A percentile compares a stretch with the other conserved stretches of the same genome.
These are phyloP conservation scores for Neofusicoccum sp. DNA, from an alignment of 2,329 filamentous ascomycete genomes.

Conservation along the genomic window DNA sequence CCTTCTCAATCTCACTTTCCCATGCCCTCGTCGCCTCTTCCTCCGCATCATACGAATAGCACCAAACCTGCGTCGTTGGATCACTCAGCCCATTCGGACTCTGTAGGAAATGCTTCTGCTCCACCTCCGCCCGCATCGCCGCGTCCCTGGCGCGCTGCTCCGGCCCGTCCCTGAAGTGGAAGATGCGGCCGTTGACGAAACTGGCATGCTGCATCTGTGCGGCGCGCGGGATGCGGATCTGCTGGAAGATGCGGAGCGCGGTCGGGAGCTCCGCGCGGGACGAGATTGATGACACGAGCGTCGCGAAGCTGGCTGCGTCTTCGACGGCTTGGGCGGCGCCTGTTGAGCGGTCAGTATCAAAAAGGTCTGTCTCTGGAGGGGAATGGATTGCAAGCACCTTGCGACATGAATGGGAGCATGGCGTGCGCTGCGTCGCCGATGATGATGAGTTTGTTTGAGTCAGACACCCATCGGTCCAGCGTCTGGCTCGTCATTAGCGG, in stretches of 20 bases:
- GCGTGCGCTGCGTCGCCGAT: constrained; percentile 27
- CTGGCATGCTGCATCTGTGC: constrained; percentile 46
- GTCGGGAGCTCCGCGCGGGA: constrained; percentile 27
- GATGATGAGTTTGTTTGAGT: constrained; percentile 21
- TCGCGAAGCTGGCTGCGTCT: constrained; percentile 63
- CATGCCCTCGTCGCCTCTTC: constrained; percentile 2
- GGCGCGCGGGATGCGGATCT: constrained; percentile 34
- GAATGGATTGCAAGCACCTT: constrained; percentile 28
- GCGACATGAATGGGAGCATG: constrained; percentile 27
- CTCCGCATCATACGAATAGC: constrained; percentile 4
- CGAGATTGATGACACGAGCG: constrained; percentile 30
- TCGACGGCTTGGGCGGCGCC: constrained; percentile 63
- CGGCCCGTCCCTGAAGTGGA: constrained; percentile 39
- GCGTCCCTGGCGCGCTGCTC: constrained; percentile 26
- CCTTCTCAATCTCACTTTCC: constrained; percentile 35
- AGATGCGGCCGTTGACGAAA: constrained; percentile 47
- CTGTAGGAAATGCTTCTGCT: not conserved
- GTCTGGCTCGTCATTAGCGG: constrained; percentile 22
- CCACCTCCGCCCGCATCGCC: constrained; percentile 20
- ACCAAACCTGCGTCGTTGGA: constrained; percentile 8
- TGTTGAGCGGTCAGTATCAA: not conserved
- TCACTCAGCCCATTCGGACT: constrained; percentile 6
- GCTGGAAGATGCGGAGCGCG: constrained; percentile 40
- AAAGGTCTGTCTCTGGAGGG: no score
- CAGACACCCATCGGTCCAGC: constrained; percentile 22